Evolutionary conservation across 768 basidiomycete species (phyloP).

Genomic region (Hortiboletus campestris): DNA sequence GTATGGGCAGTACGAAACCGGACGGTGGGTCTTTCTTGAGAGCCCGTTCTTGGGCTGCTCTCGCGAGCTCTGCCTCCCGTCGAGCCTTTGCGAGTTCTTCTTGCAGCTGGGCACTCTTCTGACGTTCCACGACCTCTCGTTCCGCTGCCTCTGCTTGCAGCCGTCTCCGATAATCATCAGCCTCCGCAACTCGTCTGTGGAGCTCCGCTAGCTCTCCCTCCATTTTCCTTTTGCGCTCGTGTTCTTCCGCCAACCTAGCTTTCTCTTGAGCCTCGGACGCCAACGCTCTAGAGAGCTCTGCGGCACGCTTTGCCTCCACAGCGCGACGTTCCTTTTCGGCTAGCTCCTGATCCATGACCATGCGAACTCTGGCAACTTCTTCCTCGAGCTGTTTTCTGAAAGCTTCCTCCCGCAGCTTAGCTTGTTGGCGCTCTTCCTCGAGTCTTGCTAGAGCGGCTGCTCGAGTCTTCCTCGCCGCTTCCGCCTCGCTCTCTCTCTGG

Average conservation of each 20-base stretch:
- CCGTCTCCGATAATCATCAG: slow-evolving; percentile 27
- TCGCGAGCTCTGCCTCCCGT: slow-evolving; percentile 26
- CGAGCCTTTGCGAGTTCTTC: slow-evolving; percentile 31
- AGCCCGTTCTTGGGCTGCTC: slow-evolving; percentile 23
- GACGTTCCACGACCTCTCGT: slow-evolving; percentile 27
- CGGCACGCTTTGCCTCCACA: slow-evolving; percentile 27
- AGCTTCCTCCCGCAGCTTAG: slow-evolving; percentile 21
- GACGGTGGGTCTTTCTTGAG: slow-evolving; percentile 30
- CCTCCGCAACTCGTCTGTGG: slow-evolving; percentile 25
- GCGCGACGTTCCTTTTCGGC: slow-evolving; percentile 23
- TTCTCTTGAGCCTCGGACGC: slow-evolving; percentile 31
- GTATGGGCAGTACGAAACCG: slow-evolving; percentile 31
- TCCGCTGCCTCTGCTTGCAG: slow-evolving; percentile 30
- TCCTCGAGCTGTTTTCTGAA: slow-evolving; percentile 27
- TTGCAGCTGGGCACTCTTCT: slow-evolving; percentile 28
- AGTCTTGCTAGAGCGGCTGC: slow-evolving; percentile 24
- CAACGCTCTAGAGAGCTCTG: slow-evolving; percentile 26
- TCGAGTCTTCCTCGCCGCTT: slow-evolving; percentile 9
- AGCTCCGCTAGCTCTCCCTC: slow-evolving; percentile 29
- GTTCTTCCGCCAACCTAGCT: slow-evolving; percentile 29
- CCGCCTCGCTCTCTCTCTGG: slow-evolving; percentile 23
- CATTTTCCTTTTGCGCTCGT: slow-evolving; percentile 27
- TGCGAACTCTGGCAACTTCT: slow-evolving; percentile 26
- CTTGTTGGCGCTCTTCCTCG: slow-evolving; percentile 28
- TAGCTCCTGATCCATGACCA: slow-evolving; percentile 21